phyloP scores from a whole-genome alignment of 495 filamentous ascomycete genomes.

The Xanthoparmelia taractica region DNA sequence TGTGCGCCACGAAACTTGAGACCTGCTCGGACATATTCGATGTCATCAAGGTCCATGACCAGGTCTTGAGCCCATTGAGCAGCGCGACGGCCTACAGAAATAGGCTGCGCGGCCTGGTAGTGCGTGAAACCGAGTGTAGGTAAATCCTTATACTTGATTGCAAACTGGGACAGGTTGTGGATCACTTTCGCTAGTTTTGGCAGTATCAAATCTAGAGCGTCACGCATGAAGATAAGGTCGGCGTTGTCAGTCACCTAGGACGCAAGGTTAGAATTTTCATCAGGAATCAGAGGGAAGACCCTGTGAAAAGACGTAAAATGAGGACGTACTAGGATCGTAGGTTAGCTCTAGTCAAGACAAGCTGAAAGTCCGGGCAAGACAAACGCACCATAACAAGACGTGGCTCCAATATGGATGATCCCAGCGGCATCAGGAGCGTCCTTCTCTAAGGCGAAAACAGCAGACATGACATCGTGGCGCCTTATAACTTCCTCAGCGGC shows the following conservation, averaged over 20 bases:
- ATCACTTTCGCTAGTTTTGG: not conserved
- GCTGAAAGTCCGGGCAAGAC: too few species aligned
- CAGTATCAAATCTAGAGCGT: constrained; percentile 56
- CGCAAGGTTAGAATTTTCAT: too few species aligned
- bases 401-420: constrained; percentile 76
- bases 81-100: constrained; percentile 75
- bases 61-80: constrained; percentile 84
- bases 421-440: constrained; percentile 75
- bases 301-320: too few species aligned
- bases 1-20: constrained; percentile 80
- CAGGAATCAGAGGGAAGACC: too few species aligned
- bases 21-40: constrained; percentile 64
- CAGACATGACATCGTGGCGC: constrained; percentile 71
- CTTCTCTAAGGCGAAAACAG: constrained; percentile 59
- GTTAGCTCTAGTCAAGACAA: too few species aligned
- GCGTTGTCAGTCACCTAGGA: constrained; percentile 80
- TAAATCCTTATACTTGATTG: constrained; percentile 42
- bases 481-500: constrained; percentile 71
- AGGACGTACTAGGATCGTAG: too few species aligned
- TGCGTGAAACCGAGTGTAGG: constrained; percentile 71
- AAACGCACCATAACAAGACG: constrained; percentile 41
- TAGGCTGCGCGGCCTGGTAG: constrained; percentile 65
- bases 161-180: constrained; percentile 58
- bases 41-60: constrained; percentile 73
- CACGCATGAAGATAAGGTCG: constrained; percentile 75